Percentiles rank a stretch among this genome's conserved stretches.
phyloP scores from a whole-genome alignment of 768 basidiomycete species.

The Mycena pura region DNA sequence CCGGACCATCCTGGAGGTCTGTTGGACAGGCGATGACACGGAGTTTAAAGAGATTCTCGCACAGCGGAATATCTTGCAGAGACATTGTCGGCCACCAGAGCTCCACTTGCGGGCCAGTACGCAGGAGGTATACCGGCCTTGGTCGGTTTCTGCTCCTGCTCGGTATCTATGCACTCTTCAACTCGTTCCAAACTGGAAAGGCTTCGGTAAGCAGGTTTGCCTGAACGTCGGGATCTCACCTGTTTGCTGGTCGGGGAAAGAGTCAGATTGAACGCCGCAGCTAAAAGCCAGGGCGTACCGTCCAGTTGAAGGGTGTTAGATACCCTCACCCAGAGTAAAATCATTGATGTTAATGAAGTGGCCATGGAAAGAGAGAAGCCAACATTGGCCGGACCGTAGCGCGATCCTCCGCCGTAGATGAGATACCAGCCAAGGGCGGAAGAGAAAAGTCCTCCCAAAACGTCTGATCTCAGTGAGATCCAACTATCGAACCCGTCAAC shows the following conservation, averaged over 20 bases:
- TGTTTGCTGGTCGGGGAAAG: conserved; percentile 7
- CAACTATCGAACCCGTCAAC: conserved; percentile 35
- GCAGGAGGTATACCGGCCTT: conserved; percentile 58
- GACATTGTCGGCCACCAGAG: conserved; percentile 57
- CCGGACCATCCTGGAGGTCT: conserved; percentile 50
- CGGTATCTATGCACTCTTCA: conserved; percentile 60
- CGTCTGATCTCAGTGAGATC: conserved; percentile 42
- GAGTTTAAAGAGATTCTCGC: background rate
- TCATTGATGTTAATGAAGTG: conserved; percentile 51
- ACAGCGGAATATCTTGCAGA: conserved; percentile 52
- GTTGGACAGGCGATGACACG: background rate
- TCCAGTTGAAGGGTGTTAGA: conserved; percentile 53
- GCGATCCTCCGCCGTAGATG: conserved; percentile 43
- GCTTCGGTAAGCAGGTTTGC: background rate
- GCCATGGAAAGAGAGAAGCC: conserved; percentile 52
- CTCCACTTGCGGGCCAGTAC: conserved; percentile 67
- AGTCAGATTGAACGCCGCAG: background rate
- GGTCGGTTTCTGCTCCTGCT: conserved; percentile 52
- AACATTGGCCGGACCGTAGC: conserved; percentile 39
- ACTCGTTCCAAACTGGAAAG: conserved; percentile 51
- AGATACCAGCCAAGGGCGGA: conserved; percentile 57
- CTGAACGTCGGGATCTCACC: background rate
- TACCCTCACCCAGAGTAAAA: conserved; percentile 51
- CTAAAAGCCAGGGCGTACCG: conserved; percentile 36
- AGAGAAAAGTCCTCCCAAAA: conserved; percentile 54